These are phyloP conservation scores for Colletotrichum graminicola DNA, from an alignment of 2,329 filamentous ascomycete genomes.

Conservation along the genomic window DNA sequence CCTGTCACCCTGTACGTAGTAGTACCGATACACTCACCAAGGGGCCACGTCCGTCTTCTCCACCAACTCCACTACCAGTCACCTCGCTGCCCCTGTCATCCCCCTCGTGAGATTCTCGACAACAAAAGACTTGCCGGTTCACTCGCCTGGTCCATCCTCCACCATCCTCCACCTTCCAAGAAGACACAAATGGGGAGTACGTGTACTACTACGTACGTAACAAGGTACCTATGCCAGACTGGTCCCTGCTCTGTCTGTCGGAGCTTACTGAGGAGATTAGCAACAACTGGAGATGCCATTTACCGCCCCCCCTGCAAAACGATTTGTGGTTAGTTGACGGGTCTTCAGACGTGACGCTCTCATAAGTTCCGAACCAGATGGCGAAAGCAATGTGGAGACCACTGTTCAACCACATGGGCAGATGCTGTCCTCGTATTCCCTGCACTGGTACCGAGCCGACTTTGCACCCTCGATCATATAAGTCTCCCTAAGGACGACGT, in stretches of 20 bases:
- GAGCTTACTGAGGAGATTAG: not conserved
- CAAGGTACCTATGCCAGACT: constrained; percentile 11
- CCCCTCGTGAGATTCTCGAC: constrained; percentile 5
- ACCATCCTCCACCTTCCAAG: constrained; percentile 18
- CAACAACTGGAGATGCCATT: not conserved
- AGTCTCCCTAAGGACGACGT: not conserved
- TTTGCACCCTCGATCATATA: constrained; percentile 13
- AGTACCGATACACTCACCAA: not conserved
- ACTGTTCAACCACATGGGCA: not conserved
- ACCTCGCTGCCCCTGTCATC: constrained; percentile 9
- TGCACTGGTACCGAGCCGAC: constrained; percentile 1
- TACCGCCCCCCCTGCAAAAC: constrained; percentile 20
- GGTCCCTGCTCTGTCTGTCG: constrained; percentile 7
- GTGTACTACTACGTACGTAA: no score
- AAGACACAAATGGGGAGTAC: constrained; percentile 15
- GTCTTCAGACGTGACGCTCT: constrained; percentile 4
- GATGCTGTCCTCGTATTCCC: not conserved
- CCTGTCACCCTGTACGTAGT: no score
- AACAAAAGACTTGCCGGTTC: constrained; percentile 7
- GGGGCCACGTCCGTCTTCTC: constrained; percentile 26
- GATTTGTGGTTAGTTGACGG: constrained; percentile 5
- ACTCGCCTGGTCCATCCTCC: not conserved
- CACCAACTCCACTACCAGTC: constrained; percentile 29
- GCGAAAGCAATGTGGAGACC: not conserved
- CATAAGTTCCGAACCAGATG: not conserved